Evolutionary conservation across 768 basidiomycete genomes (phyloP).

Genomic region (Tulasnella sp.): DNA sequence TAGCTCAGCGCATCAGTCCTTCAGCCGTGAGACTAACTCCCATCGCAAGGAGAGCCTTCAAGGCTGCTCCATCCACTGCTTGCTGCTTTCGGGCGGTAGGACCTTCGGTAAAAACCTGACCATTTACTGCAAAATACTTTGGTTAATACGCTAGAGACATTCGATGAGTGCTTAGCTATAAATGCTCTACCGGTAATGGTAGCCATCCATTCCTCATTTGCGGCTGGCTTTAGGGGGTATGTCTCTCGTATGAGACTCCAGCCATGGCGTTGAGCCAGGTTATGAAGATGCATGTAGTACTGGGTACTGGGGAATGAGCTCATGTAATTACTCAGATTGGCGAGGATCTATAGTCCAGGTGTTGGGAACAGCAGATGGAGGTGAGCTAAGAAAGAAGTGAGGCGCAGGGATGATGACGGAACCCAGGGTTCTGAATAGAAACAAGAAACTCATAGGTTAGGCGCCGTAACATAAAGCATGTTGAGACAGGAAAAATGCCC

Average conservation of each 20-base stretch:
- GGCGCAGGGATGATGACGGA: not conserved
- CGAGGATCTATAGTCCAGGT: not conserved
- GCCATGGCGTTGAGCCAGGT: not conserved
- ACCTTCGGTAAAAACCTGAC: too few relatives aligned
- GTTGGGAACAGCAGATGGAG: too few relatives aligned
- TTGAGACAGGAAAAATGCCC: too few relatives aligned
- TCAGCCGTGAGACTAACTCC: too few relatives aligned
- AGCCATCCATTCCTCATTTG: conserved; percentile 4
- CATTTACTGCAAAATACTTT: too few relatives aligned
- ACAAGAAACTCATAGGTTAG: not conserved
- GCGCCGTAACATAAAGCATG: too few relatives aligned
- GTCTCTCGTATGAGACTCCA: not conserved
- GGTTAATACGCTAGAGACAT: too few relatives aligned
- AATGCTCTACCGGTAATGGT: not conserved
- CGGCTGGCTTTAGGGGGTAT: not conserved
- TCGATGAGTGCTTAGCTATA: not conserved
- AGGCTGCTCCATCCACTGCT: too few relatives aligned
- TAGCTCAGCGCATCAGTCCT: too few relatives aligned
- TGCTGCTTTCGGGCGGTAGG: too few relatives aligned
- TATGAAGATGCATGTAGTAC: conserved; percentile 11
- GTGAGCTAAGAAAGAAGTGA: not conserved
- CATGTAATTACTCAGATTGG: not conserved
- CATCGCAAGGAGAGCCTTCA: too few relatives aligned
- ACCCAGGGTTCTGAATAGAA: not conserved
- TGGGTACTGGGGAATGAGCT: not conserved